Evolutionary conservation across 495 filamentous ascomycete genomes (phyloP), one percentile per base, ranked within the genome.

Genomic region (Neurospora sp.): DNA sequence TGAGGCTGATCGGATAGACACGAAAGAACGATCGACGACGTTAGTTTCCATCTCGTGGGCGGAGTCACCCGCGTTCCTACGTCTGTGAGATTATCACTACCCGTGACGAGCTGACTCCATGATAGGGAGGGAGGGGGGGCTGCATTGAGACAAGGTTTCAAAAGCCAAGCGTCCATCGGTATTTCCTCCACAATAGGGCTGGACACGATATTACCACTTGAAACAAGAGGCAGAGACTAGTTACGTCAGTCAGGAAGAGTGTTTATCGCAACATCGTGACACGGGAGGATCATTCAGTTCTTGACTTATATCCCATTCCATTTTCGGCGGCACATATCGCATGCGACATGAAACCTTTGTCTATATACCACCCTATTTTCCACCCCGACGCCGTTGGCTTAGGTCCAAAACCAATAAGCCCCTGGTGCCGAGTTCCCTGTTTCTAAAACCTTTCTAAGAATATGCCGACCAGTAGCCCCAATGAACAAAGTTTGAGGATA

Each of bases 381-480:
- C 70, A 59, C 22, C 53, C 22, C 10, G 48, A 59, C 4, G 48
- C 48, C 48, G 48, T 59, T 59, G 48, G 22, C 48, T 59, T 59
- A 38, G 18, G 61, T 69, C 35, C n/a, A 10, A 20, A 48, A 10
- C 45, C 45, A 12, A 20, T 22, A 59, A 61, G 71, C 73, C 72
- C 59, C 59, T 39, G 69, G 40, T 74, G 69, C 48, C 74, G 48
- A 71, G 69, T n/a, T 65, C 53, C 42, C 40, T 61, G 5, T 38
- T 75, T 72, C 69, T 72, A 69, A 45, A 72, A 75, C 70, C 73
- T 35, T 53, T 61, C 53, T 35, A 61, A 61, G 27, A 73, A 74
- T 70, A 74, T 76, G 75, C 78, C 77, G 75, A 53, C 78, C 75
- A 78, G 75, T 74, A 78, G 71, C 53, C 74, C 72, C 78, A 68